phyloP scores from a whole-genome alignment of 306 rosid species.

The Cicer yamashitae region DNA sequence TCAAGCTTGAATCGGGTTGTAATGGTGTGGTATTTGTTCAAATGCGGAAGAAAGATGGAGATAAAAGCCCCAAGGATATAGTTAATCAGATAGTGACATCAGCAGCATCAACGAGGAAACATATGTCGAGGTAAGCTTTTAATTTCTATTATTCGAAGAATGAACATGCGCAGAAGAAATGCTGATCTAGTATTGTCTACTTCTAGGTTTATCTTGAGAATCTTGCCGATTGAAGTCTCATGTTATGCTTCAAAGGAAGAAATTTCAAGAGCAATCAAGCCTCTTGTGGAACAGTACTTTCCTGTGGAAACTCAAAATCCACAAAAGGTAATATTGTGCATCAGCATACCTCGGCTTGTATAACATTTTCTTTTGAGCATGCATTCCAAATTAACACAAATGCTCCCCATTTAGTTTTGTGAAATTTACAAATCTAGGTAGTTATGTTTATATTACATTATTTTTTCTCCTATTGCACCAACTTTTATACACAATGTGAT shows the following conservation, averaged over 20 bases:
- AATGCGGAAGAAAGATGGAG: conserved; percentile 80
- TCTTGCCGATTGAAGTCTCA: conserved; percentile 83
- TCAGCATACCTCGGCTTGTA: background rate
- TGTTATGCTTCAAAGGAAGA: conserved; percentile 99
- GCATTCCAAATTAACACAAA: conserved; percentile 15
- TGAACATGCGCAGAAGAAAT: conserved; percentile 30
- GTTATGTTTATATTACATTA: background rate
- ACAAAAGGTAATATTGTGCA: conserved; percentile 60
- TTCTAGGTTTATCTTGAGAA: conserved; percentile 86
- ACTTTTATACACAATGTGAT: conserved; percentile 1
- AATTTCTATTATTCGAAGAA: conserved; percentile 25
- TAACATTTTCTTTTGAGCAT: conserved; percentile 25
- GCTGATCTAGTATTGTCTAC: conserved; percentile 35
- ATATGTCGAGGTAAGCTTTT: conserved; percentile 75
- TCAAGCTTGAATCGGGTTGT: conserved; percentile 88
- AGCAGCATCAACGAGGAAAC: conserved; percentile 80
- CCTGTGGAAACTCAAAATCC: conserved; percentile 72
- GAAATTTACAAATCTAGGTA: background rate
- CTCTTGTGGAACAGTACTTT: conserved; percentile 77
- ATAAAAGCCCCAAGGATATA: conserved; percentile 73
- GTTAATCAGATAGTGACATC: conserved; percentile 80
- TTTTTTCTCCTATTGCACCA: conserved; percentile 3
- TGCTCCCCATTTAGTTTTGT: conserved; percentile 1
- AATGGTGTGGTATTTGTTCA: conserved; percentile 90
- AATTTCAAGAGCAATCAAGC: conserved; percentile 75